phyloP scores from a whole-genome alignment of 495 filamentous ascomycete genomes.

The Podospora bellae-mahoneyi region DNA sequence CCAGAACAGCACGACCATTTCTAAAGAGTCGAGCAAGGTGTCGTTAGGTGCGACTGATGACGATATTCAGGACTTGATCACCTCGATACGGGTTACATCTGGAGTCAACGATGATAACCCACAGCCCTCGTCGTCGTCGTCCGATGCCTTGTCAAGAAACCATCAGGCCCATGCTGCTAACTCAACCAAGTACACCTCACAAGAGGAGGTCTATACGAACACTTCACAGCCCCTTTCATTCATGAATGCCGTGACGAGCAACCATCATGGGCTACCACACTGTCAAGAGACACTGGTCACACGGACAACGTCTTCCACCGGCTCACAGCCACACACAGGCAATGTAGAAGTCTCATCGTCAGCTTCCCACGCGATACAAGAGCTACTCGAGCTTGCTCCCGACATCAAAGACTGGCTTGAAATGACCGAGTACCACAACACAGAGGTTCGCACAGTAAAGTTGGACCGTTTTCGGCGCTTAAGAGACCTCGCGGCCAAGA shows the following conservation, averaged over 20 bases:
- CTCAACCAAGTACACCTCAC: not conserved
- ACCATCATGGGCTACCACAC: not conserved
- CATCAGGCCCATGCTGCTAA: not conserved
- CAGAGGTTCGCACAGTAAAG: slow-evolving; percentile 44
- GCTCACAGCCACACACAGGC: not conserved
- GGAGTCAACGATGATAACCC: not conserved
- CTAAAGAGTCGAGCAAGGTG: not conserved
- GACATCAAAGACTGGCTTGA: slow-evolving; percentile 61
- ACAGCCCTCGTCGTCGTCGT: not conserved
- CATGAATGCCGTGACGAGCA: not conserved
- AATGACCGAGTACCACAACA: slow-evolving; percentile 57
- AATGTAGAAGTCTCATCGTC: not conserved
- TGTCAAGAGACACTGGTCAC: not conserved
- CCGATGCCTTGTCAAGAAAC: not conserved
- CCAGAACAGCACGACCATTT: not conserved
- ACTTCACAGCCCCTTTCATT: not conserved
- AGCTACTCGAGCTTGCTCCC: slow-evolving; percentile 28
- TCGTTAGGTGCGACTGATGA: not conserved
- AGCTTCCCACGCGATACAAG: slow-evolving; percentile 17
- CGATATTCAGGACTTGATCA: slow-evolving; percentile 29
- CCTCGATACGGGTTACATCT: slow-evolving; percentile 18
- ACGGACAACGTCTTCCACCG: not conserved
- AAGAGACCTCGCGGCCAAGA: slow-evolving; percentile 43
- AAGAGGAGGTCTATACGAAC: no score
- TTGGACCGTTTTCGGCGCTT: slow-evolving; percentile 45